A percentile compares a stretch with the other conserved stretches of the same genome.
These are phyloP conservation scores for Alternaria infectoria DNA, from an alignment of 2,329 filamentous ascomycete species.

Conservation along the genomic window DNA sequence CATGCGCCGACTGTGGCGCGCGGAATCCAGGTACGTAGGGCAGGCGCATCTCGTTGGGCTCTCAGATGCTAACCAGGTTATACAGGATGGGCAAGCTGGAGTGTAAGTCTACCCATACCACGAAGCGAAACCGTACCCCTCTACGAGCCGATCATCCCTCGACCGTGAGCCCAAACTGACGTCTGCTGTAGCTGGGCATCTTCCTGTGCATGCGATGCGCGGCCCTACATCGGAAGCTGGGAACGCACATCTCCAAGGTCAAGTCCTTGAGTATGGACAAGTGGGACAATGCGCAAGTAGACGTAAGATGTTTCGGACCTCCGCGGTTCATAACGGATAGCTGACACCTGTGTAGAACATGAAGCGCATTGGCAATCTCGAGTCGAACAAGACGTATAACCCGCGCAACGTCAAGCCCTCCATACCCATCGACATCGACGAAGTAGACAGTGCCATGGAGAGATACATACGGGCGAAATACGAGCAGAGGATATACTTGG, in stretches of 20 bases:
- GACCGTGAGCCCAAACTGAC: conserved; percentile 19
- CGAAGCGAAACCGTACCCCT: background rate
- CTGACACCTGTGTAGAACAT: conserved; percentile 70
- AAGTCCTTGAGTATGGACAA: conserved; percentile 99
- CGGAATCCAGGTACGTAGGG: conserved; percentile 80
- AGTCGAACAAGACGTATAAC: conserved; percentile 89
- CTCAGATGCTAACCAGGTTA: conserved; percentile 38
- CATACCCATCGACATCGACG: conserved; percentile 87
- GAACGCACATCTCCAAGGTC: conserved; percentile 97
- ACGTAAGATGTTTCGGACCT: conserved; percentile 65
- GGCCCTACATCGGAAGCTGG: conserved; percentile 91
- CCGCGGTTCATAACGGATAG: background rate
- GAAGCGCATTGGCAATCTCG: conserved; percentile 86
- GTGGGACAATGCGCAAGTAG: conserved; percentile 94
- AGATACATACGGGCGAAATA: conserved; percentile 96
- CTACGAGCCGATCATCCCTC: background rate
- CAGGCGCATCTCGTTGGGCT: conserved; percentile 8
- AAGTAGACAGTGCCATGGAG: conserved; percentile 93
- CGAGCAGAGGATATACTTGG: conserved; percentile 65
- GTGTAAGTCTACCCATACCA: conserved; percentile 62
- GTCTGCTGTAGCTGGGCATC: conserved; percentile 73
- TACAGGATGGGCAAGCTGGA: conserved; percentile 95
- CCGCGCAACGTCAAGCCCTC: conserved; percentile 81
- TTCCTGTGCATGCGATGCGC: conserved; percentile 99
- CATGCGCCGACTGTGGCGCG: conserved; percentile 90